These are phyloP conservation scores for Casaregolazyma suthepensis DNA, from an alignment of 1,139 yeast species.

Conservation along the genomic window DNA sequence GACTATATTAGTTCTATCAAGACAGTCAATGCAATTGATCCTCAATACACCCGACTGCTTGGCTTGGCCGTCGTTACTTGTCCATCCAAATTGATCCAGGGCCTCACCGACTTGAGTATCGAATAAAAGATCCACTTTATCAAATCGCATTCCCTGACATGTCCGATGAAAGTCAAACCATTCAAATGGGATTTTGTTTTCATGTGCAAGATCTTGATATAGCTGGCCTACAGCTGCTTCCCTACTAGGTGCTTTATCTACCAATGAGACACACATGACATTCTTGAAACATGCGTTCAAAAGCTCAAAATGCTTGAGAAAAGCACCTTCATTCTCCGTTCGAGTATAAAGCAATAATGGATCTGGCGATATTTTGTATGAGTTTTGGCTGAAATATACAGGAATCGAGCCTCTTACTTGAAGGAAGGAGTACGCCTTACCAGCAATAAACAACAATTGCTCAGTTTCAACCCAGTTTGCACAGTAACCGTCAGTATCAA, in stretches of 20 bases:
- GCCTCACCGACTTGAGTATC: slow-evolving; percentile 24
- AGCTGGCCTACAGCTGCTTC: slow-evolving; percentile 35
- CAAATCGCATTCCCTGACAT: slow-evolving; percentile 38
- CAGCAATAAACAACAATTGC: slow-evolving; percentile 25
- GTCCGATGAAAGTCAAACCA: slow-evolving; percentile 43
- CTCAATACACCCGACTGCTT: slow-evolving; percentile 36
- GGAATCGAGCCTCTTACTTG: slow-evolving; percentile 44
- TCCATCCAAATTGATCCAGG: slow-evolving; percentile 30
- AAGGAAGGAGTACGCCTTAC: slow-evolving; percentile 13
- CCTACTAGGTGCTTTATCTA: slow-evolving; percentile 33
- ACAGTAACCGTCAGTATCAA: slow-evolving; percentile 39
- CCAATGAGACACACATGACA: slow-evolving; percentile 33
- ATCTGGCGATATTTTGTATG: slow-evolving; percentile 42
- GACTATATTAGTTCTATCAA: slow-evolving; percentile 41
- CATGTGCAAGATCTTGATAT: slow-evolving; percentile 27
- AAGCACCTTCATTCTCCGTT: slow-evolving; percentile 27
- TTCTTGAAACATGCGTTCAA: slow-evolving; percentile 26
- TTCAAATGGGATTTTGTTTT: slow-evolving; percentile 26
- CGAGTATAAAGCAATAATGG: slow-evolving; percentile 32
- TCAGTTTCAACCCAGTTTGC: slow-evolving; percentile 46
- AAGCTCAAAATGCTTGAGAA: slow-evolving; percentile 31
- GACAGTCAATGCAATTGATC: slow-evolving; percentile 39
- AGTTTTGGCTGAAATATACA: slow-evolving; percentile 46
- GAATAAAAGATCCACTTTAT: slow-evolving; percentile 30
- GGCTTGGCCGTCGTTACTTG: slow-evolving; percentile 18